Conservation (phyloP, 1,284 basidiomycete genomes). For the Takashimella tepidaria region DNA sequence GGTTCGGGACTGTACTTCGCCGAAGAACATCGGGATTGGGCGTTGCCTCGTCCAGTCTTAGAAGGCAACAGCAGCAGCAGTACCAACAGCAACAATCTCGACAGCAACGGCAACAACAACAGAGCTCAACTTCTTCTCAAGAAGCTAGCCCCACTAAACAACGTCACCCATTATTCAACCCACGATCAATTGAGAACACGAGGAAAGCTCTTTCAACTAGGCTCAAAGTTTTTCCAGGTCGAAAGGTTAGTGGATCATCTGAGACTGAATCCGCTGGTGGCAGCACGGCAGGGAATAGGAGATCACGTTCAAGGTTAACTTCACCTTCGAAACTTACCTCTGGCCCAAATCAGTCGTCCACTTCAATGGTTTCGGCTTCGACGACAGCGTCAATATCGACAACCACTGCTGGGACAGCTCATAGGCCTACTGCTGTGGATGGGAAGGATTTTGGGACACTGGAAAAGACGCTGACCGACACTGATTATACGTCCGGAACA, state of each 20-base stretch:
- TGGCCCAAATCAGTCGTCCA: neutral
- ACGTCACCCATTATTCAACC: constrained; percentile 14
- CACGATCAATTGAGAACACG: constrained; percentile 27
- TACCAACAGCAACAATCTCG: constrained; percentile 14
- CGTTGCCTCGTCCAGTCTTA: constrained; percentile 7
- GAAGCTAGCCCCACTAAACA: constrained; percentile 8
- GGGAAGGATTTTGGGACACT: too few relatives aligned
- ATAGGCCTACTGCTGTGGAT: neutral
- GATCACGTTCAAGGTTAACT: neutral
- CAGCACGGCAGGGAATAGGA: neutral
- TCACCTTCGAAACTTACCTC: neutral
- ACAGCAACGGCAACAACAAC: constrained; percentile 12
- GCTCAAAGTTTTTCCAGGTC: constrained; percentile 31
- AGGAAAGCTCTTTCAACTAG: constrained; percentile 27
- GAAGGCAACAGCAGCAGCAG: constrained; percentile 8
- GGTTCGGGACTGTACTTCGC: constrained; percentile 21
- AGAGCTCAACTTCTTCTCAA: constrained; percentile 14
- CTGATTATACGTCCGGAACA: too few relatives aligned
- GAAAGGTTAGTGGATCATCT: neutral
- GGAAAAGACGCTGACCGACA: too few relatives aligned
- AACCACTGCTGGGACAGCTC: neutral
- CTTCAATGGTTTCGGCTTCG: neutral
- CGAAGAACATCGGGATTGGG: constrained; percentile 21
- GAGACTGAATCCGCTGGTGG: too few relatives aligned
- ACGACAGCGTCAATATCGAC: neutral